Conservation (phyloP, 495 filamentous ascomycete genomes). For the Trichoderma virens region DNA sequence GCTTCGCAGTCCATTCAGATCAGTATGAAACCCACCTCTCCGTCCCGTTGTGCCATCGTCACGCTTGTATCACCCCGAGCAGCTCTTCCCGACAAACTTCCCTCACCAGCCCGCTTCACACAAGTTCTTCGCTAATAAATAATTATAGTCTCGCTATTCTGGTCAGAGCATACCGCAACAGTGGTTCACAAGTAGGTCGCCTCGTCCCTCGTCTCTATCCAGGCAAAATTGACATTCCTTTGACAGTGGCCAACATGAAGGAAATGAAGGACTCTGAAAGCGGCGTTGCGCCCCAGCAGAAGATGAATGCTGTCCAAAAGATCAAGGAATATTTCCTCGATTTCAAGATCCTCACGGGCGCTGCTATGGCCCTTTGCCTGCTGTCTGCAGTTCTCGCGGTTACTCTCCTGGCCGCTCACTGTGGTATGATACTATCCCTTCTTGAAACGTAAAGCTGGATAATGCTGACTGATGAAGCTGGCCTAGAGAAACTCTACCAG, state of each 20-base stretch:
- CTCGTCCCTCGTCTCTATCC: neutral
- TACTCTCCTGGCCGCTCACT: neutral
- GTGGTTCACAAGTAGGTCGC: neutral
- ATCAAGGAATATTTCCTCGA: neutral
- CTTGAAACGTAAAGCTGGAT: neutral
- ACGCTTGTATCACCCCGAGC: constrained; percentile 5
- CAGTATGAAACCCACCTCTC: neutral
- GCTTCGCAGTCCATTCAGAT: neutral
- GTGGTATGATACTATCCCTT: neutral
- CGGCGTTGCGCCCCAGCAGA: neutral
- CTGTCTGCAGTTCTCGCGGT: neutral
- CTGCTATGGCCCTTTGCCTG: neutral
- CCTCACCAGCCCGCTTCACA: neutral
- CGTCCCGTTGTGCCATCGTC: neutral
- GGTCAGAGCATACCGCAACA: neutral
- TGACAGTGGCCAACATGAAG: neutral
- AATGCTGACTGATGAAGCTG: neutral
- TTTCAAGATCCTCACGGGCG: neutral
- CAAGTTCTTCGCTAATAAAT: neutral
- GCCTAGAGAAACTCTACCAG: neutral
- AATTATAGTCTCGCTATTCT: neutral
- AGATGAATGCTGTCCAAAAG: neutral
- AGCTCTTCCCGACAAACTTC: constrained; percentile 3
- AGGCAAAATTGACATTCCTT: neutral
- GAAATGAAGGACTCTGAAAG: neutral